phyloP scores from a whole-genome alignment of 768 basidiomycete genomes.

The Lentinus tigrinus region DNA sequence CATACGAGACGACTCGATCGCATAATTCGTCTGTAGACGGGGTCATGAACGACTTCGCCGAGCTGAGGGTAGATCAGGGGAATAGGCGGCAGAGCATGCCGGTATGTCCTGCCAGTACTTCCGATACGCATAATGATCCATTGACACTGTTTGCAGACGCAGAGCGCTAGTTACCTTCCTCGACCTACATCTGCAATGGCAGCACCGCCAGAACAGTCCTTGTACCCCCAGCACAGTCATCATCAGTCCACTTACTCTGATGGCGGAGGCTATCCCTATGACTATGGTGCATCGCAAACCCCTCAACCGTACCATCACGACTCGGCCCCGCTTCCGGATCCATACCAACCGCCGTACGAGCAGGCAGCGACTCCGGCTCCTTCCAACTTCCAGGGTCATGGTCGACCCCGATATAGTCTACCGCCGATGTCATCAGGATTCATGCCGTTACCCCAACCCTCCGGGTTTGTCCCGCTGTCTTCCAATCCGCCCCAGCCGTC shows the following conservation, averaged over 20 bases:
- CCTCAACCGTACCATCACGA: conserved; percentile 29
- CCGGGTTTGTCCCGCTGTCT: conserved; percentile 29
- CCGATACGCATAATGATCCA: not conserved
- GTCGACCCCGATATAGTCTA: conserved; percentile 63
- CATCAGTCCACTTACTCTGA: conserved; percentile 36
- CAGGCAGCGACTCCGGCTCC: conserved; percentile 32
- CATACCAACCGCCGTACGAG: conserved; percentile 49
- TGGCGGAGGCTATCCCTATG: conserved; percentile 38
- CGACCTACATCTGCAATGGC: conserved; percentile 29
- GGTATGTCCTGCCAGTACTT: conserved; percentile 10
- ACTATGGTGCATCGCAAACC: conserved; percentile 33
- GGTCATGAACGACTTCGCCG: conserved; percentile 63
- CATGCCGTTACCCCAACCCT: conserved; percentile 47
- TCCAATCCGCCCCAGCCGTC: conserved; percentile 23
- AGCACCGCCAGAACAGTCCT: conserved; percentile 24
- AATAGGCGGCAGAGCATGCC: conserved; percentile 23
- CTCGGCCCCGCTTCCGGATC: conserved; percentile 33
- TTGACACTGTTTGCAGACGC: not conserved
- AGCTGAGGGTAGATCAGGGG: conserved; percentile 49
- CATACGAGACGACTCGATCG: conserved; percentile 58
- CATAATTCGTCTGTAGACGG: conserved; percentile 42
- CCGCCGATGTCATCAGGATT: conserved; percentile 71
- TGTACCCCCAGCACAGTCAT: conserved; percentile 36
- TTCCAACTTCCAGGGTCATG: conserved; percentile 31
- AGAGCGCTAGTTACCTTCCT: conserved; percentile 9